Percentiles rank a stretch among this genome's conserved stretches.
Evolutionary conservation across 2,329 filamentous ascomycete species (phyloP).

Genomic region (Chaetomium globosum): DNA sequence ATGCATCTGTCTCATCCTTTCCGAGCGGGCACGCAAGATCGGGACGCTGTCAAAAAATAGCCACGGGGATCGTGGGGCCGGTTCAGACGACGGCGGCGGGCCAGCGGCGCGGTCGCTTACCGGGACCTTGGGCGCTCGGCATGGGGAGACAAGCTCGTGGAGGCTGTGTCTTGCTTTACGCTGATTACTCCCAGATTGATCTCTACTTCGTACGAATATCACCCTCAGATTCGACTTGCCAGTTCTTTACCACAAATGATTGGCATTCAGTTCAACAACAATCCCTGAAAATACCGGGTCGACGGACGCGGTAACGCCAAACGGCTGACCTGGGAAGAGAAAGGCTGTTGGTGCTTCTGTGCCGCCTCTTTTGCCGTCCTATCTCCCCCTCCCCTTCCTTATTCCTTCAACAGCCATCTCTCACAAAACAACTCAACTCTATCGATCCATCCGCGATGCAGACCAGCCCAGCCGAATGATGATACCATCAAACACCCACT

Average conservation of each 20-base stretch:
- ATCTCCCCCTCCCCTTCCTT: not conserved
- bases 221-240: not conserved
- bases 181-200: not conserved
- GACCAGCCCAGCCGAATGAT: not conserved
- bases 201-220: not conserved
- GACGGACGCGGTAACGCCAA: not conserved
- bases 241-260: no score
- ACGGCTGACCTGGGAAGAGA: not conserved
- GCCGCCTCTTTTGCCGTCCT: not conserved
- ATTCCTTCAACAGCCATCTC: not conserved
- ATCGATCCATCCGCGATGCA: slow-evolving; percentile 20
- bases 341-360: not conserved
- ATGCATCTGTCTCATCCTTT: slow-evolving; percentile 18
- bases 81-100: slow-evolving; percentile 23
- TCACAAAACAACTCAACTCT: not conserved
- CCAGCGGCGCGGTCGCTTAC: slow-evolving; percentile 15
- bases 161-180: not conserved
- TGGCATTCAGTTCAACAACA: not conserved
- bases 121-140: not conserved
- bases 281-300: not conserved
- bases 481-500: not conserved
- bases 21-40: slow-evolving; percentile 3
- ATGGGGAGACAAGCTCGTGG: not conserved
- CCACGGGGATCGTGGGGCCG: slow-evolving; percentile 6
- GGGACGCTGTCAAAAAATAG: slow-evolving; percentile 27